A percentile compares a stretch with the other conserved stretches of the same genome.
Evolutionary conservation across 352 stramenopile species (phyloP).

Genomic region (Phytopythium ostracodes): DNA sequence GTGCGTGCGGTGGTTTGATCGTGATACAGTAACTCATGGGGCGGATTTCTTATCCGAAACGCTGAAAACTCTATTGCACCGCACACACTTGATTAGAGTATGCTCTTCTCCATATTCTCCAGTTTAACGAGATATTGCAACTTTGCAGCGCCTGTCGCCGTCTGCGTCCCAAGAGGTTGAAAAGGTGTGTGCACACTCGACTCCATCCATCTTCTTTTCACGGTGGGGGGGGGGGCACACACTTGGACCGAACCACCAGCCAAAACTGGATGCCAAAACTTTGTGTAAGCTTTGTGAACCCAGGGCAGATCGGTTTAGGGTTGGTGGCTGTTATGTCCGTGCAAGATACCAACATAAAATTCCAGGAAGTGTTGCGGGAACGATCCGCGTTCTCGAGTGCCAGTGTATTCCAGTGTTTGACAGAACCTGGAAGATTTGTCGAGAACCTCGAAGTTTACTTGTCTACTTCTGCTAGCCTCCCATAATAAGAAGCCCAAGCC

Average conservation of each 20-base stretch:
- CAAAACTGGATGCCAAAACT: too few species aligned
- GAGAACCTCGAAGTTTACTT: not conserved
- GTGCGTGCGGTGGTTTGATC: not conserved
- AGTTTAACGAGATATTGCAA: not conserved
- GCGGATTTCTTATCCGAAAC: too few species aligned
- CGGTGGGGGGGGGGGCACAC: not conserved
- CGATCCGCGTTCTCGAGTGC: not conserved
- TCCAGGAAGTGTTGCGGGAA: conserved; percentile 1
- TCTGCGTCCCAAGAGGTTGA: not conserved
- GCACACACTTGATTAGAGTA: too few species aligned
- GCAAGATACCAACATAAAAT: not conserved
- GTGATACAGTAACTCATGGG: not conserved
- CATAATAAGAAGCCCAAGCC: not conserved
- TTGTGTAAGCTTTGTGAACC: too few species aligned
- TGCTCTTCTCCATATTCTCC: too few species aligned
- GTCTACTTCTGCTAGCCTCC: too few species aligned
- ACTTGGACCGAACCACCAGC: not conserved
- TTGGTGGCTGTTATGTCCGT: too few species aligned
- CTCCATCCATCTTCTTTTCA: not conserved
- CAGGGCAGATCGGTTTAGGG: too few species aligned
- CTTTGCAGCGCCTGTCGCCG: not conserved
- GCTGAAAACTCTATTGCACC: too few species aligned
- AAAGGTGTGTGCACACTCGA: not conserved
- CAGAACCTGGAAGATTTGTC: not conserved
- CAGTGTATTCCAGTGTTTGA: not conserved